Base-by-base conservation (phyloP, 306 rosid genomes). In the Trifolium fragiferum region DNA sequence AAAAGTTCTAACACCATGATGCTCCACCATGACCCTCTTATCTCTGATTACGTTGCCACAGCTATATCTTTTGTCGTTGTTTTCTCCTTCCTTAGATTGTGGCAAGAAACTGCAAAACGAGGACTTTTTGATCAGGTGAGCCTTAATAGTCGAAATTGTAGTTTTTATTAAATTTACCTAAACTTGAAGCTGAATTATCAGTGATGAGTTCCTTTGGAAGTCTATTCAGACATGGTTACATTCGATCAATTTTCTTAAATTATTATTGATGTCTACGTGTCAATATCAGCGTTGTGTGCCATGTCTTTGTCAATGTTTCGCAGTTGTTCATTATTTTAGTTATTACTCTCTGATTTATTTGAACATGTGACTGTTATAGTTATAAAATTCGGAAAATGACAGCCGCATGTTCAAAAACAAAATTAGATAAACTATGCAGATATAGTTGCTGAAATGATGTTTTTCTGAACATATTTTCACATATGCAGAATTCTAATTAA, bases 51-150 rank as follows among this genome's bases (percentile, higher is more conserved):
- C 74, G 76, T 71, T 19, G 97, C 99, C 75, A 33, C 89, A 30
- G 84, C 79, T 65, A 23, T 92, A 4, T 76, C 93, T 10, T 80
- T 74, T 9, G 80, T 18, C n/a, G 71, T 90, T n/a, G 99, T 95
- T 2, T 8, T 81, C 7, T 86, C 86, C 15, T 23, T 65, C 27
- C 95, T 94, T 33, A 83, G 81, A 41, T 25, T 94, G 4, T 94
- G 90, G 91, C 67, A 67, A 21, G 90, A 92, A 66, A 94, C 90
- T 54, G 97, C 97, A 35, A 90, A 80, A 30, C 78, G 86, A 1
- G 83, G 86, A 10, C 10, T 93, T 70, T 82, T 91, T 49, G 96
- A 94, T 68, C 93, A 87, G 96, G 98, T 94, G 13, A 43, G 71
- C 38, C 13, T 63, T 55, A 14, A 0, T 57, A 0, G 1, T 54